These are phyloP conservation scores for Alternaria rosae DNA, from an alignment of 2,329 filamentous ascomycete species.

Conservation along the genomic window DNA sequence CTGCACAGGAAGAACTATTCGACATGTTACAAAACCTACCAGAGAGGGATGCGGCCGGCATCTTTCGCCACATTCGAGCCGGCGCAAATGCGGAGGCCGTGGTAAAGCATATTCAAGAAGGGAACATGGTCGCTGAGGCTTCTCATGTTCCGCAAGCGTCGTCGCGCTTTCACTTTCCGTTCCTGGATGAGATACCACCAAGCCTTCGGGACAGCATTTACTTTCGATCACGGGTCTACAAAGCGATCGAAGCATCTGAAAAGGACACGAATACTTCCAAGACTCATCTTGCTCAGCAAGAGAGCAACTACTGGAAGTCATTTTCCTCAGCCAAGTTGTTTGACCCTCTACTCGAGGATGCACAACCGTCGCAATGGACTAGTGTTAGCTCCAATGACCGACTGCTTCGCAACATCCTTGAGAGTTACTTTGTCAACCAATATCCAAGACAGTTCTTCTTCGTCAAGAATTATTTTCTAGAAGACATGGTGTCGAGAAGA, in stretches of 20 bases:
- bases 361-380: conserved; percentile 26
- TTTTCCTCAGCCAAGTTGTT: conserved; percentile 25
- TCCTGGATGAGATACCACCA: conserved; percentile 10
- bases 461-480: conserved; percentile 28
- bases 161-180: conserved; percentile 26
- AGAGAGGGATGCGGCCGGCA: conserved; percentile 16
- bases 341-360: conserved; percentile 21
- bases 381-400: conserved; percentile 23
- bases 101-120: conserved; percentile 17
- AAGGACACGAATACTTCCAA: background rate
- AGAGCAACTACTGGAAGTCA: conserved; percentile 23
- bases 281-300: background rate
- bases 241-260: conserved; percentile 5
- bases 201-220: conserved; percentile 15
- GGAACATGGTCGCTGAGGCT: conserved; percentile 20
- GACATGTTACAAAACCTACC: conserved; percentile 14
- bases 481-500: conserved; percentile 22
- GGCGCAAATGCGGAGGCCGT: conserved; percentile 21
- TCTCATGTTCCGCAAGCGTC: conserved; percentile 18
- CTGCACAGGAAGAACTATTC: conserved; percentile 21
- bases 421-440: conserved; percentile 19
- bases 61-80: conserved; percentile 23
- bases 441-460: conserved; percentile 20
- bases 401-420: conserved; percentile 23
- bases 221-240: conserved; percentile 16